Conservation (phyloP, 2,329 filamentous ascomycete species). For the Lasiodiplodia sp. region DNA sequence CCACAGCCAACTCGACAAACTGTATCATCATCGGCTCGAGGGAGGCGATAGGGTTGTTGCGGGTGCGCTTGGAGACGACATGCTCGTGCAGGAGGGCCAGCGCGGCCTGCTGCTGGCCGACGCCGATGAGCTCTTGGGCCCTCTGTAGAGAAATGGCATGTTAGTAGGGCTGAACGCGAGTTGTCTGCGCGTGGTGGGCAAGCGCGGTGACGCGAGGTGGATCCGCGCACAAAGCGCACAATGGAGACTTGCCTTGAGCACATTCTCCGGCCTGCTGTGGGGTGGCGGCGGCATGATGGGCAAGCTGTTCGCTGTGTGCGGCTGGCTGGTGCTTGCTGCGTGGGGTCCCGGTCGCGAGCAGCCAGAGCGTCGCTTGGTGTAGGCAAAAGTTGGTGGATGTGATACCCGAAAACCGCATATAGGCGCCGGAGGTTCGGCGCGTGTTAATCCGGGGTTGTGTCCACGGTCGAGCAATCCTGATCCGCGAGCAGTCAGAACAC, state of each 20-base stretch:
- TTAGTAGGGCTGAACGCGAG: constrained; percentile 27
- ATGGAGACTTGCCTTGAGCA: constrained; percentile 70
- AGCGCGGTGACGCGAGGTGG: constrained; percentile 35
- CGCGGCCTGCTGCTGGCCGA: constrained; percentile 90
- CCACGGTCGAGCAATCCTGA: not conserved
- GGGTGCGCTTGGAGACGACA: constrained; percentile 96
- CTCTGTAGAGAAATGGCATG: constrained; percentile 58
- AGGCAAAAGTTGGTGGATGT: constrained; percentile 17
- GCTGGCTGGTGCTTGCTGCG: constrained; percentile 31
- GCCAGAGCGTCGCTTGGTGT: constrained; percentile 30
- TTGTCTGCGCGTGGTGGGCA: constrained; percentile 11
- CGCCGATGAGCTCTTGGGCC: constrained; percentile 97
- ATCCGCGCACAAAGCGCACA: constrained; percentile 28
- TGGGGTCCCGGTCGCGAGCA: constrained; percentile 27
- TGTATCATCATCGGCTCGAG: constrained; percentile 98
- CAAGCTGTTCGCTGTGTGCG: constrained; percentile 35
- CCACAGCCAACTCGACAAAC: constrained; percentile 94
- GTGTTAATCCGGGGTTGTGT: not conserved
- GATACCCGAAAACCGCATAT: constrained; percentile 4
- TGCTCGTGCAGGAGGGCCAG: constrained; percentile 97
- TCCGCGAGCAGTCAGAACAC: not conserved
- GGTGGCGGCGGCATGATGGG: constrained; percentile 87
- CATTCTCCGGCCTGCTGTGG: constrained; percentile 98
- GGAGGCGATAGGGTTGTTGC: constrained; percentile 94
- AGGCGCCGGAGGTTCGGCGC: not conserved